These are phyloP conservation scores for Erucastrum elatum DNA, from an alignment of 345 rosid species.

Conservation along the genomic window DNA sequence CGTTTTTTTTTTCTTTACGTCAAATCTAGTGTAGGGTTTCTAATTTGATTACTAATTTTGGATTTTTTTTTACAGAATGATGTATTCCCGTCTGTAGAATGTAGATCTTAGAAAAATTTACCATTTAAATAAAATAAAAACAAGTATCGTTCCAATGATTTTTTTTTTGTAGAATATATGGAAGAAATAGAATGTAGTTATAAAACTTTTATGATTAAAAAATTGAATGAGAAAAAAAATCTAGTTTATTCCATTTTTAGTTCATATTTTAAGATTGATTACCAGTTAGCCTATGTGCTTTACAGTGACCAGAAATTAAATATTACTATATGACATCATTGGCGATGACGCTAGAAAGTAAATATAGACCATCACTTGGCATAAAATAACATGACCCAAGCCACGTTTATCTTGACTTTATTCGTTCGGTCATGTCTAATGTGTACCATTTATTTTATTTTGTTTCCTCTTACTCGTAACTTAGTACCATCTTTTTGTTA, in stretches of 20 bases:
- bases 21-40: not conserved
- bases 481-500: not conserved
- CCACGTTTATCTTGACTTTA: conserved; percentile 25
- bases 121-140: not conserved
- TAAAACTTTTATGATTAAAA: no score
- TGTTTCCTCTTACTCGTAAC: not conserved
- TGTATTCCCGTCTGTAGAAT: not conserved
- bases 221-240: no score
- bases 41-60: not conserved
- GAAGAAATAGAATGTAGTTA: not conserved
- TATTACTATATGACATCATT: conserved; percentile 12
- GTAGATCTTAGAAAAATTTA: not conserved
- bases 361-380: not conserved
- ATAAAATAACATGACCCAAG: not conserved
- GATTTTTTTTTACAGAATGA: not conserved
- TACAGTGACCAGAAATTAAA: not conserved
- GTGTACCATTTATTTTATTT: not conserved
- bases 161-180: not conserved
- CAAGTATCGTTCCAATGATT: no score
- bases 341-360: conserved; percentile 3
- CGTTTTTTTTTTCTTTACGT: not conserved
- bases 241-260: not conserved
- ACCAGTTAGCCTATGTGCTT: not conserved
- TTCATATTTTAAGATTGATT: no score
- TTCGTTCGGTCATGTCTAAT: not conserved